A percentile compares a stretch with the other conserved stretches of the same genome.
Conservation (phyloP, 768 basidiomycete species). For the Vishniacozyma victoriae region DNA sequence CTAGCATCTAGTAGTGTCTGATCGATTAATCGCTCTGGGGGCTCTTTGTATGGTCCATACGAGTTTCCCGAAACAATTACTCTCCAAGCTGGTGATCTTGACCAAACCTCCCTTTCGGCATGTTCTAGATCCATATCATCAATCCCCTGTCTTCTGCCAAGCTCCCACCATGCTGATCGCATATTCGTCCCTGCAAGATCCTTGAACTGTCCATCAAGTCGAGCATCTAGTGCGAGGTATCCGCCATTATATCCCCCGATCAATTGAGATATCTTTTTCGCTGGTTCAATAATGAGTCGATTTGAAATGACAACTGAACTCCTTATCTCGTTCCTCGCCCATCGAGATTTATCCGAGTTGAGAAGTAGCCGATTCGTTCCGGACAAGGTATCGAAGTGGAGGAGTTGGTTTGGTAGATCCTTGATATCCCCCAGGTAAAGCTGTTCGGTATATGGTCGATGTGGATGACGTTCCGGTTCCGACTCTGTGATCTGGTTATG, state of each 20-base stretch:
- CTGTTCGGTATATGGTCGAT: no score
- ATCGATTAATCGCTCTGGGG: not conserved
- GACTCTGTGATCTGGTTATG: no score
- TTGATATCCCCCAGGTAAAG: no score
- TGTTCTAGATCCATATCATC: not conserved
- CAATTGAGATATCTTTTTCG: conserved; percentile 50
- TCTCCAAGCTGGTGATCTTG: not conserved
- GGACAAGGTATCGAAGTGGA: no score
- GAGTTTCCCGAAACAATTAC: conserved; percentile 1
- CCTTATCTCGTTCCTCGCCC: conserved; percentile 64
- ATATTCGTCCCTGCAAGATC: conserved; percentile 50
- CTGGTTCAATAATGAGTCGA: conserved; percentile 50
- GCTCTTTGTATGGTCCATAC: not conserved
- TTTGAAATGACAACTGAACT: conserved; percentile 55
- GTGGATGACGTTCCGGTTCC: no score
- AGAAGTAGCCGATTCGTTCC: no score
- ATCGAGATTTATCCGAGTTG: no score
- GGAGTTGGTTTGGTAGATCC: no score
- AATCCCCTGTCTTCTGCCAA: not conserved
- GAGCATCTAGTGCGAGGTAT: conserved; percentile 61
- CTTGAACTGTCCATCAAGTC: conserved; percentile 67
- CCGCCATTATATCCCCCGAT: conserved; percentile 51
- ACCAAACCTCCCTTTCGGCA: conserved; percentile 1
- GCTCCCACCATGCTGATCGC: conserved; percentile 55
- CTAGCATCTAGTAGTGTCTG: not conserved